Evolutionary conservation across 1,284 basidiomycete species (phyloP).

Genomic region (Rugosomyces carneus): DNA sequence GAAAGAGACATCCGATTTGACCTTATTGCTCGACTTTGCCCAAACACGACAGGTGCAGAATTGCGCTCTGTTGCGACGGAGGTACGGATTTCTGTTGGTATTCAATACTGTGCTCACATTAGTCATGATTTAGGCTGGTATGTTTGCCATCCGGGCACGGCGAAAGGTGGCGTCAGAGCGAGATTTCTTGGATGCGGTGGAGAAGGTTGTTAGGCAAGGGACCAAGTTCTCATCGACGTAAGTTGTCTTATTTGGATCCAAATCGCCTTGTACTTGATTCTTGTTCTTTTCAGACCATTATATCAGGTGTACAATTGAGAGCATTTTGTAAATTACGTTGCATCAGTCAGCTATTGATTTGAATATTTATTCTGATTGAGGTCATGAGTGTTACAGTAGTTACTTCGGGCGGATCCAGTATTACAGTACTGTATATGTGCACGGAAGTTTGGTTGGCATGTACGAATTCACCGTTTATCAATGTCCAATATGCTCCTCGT

Average conservation of each 20-base stretch:
- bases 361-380: slow-evolving; percentile 1
- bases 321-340: too few species aligned
- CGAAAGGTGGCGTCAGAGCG: slow-evolving; percentile 97
- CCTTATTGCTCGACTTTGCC: slow-evolving; percentile 93
- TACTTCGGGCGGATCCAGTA: slow-evolving; percentile 3
- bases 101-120: background rate
- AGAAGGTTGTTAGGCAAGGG: slow-evolving; percentile 97
- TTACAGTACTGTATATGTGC: background rate
- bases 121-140: slow-evolving; percentile 66
- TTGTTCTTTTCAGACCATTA: slow-evolving; percentile 39
- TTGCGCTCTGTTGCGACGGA: slow-evolving; percentile 95
- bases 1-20: slow-evolving; percentile 98
- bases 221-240: slow-evolving; percentile 91
- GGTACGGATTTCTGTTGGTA: slow-evolving; percentile 30
- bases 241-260: slow-evolving; percentile 25
- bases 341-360: background rate
- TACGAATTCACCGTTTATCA: too few species aligned
- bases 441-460: too few species aligned
- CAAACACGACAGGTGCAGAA: slow-evolving; percentile 97
- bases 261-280: slow-evolving; percentile 13
- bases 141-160: slow-evolving; percentile 98
- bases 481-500: slow-evolving; percentile 1
- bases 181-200: slow-evolving; percentile 96
- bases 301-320: slow-evolving; percentile 71
- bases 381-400: background rate